Evolutionary conservation across 164 flowering plant genomes (phyloP), one percentile per base, ranked within the genome.

Genomic region (Aristolochia fimbriata): DNA sequence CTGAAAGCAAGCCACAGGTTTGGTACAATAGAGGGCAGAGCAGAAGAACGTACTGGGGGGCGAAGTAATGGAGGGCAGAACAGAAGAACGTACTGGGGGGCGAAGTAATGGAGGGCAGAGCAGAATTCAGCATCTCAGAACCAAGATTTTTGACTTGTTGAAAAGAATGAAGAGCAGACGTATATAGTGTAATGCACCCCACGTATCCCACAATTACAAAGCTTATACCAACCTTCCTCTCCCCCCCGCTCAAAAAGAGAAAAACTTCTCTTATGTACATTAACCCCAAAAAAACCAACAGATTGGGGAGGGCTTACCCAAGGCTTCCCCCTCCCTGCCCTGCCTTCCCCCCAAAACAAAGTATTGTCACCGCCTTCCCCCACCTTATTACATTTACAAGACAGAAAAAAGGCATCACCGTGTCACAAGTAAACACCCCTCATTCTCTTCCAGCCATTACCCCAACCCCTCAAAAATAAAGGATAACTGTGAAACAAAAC

Each of bases 301-400:
- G 3, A 9, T 23, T 52, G 56, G 56, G 15, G 15, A 22, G 15
- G 24, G 56, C 27, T 23, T 22, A n/a, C 20, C 16, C 15, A 17
- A 27, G 30, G 27, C 23, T 52, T 23, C 56, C 9, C n/a, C 15
- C 3, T 52, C 30, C 22, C 27, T 10, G 15, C 19, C 10, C 22
- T 9, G 12, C 14, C 27, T 24, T 24, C 24, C 56, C 56, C 31
- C 30, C 30, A 22, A 23, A 22, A n/a, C n/a, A 31, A 52, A 24
- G 23, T 52, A 17, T 6, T n/a, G n/a, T 37, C 43, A 64, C 71
- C 70, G 56, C 19, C 30, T 30, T 23, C 61, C 67, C 67, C 61
- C 52, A 27, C 43, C 70, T 59, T 80, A 66, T 65, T 78, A 71
- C 71, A 74, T 74, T 67, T 74, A 74, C 80, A 71, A 55, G 4